These are phyloP conservation scores for Amesomyces nigricolor DNA, from an alignment of 2,329 filamentous ascomycete species.

Conservation along the genomic window DNA sequence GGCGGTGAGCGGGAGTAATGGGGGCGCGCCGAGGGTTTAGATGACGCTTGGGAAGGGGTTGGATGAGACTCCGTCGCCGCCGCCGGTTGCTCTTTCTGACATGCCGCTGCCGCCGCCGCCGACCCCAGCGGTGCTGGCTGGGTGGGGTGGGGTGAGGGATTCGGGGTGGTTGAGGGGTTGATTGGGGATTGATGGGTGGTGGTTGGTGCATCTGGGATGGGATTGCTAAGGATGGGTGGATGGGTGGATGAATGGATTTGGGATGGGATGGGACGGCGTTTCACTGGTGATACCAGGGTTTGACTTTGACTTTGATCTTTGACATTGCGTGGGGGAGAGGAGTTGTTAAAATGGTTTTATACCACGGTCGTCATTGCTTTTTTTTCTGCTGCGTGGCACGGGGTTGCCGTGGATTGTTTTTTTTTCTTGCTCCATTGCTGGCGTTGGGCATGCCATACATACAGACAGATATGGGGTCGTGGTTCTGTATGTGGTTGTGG, in stretches of 20 bases:
- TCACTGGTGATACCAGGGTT: background rate
- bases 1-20: conserved; percentile 36
- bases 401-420: background rate
- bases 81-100: too few species aligned
- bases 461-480: too few species aligned
- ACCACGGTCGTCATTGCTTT: background rate
- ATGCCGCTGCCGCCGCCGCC: too few species aligned
- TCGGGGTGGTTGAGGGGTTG: too few species aligned
- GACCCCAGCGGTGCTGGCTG: too few species aligned
- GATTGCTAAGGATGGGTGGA: background rate
- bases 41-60: background rate
- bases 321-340: too few species aligned
- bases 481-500: too few species aligned
- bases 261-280: background rate
- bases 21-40: conserved; percentile 49
- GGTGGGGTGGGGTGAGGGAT: too few species aligned
- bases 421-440: background rate
- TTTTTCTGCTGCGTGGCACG: background rate
- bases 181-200: background rate
- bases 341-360: conserved; percentile 8
- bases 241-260: background rate
- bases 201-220: background rate
- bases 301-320: too few species aligned
- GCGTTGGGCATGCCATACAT: too few species aligned
- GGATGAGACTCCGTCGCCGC: too few species aligned